Conservation (phyloP, 208 protist genomes). For the Acanthamoeba healyi region DNA sequence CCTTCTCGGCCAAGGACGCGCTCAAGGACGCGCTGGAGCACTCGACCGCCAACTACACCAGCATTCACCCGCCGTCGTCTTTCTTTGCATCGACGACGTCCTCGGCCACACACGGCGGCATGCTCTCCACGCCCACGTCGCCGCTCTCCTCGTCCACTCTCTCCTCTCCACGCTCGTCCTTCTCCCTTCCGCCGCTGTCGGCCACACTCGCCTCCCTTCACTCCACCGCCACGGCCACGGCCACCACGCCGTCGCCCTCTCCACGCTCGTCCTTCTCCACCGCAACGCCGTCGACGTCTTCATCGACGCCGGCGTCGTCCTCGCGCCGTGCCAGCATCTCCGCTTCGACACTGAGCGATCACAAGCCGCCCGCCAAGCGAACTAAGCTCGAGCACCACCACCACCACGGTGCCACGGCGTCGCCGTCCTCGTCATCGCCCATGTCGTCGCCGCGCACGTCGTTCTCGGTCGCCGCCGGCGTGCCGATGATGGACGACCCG, state of each 20-base stretch:
- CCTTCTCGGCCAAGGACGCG: conserved; percentile 11
- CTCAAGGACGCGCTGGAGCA: background rate
- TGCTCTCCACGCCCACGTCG: background rate
- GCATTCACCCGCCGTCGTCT: background rate
- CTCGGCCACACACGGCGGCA: no score
- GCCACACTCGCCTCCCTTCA: background rate
- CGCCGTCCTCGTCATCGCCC: background rate
- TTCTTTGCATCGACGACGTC: background rate
- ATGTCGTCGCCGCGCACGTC: background rate
- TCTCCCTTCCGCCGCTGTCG: conserved; percentile 1
- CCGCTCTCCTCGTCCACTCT: background rate
- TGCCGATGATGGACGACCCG: background rate
- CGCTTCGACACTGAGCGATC: background rate
- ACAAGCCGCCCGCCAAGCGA: background rate
- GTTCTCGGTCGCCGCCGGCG: background rate
- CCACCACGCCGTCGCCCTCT: background rate
- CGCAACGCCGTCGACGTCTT: background rate
- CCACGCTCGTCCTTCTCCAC: background rate
- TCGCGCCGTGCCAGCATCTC: background rate
- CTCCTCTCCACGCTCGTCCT: background rate
- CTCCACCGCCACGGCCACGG: background rate
- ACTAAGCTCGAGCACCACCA: background rate
- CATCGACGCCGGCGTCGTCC: background rate
- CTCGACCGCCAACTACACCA: background rate
- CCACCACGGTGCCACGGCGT: background rate